Percentiles rank a stretch among this genome's conserved stretches.
phyloP scores from a whole-genome alignment of 1,284 basidiomycete species.

The Fomitiporia mediterranea region DNA sequence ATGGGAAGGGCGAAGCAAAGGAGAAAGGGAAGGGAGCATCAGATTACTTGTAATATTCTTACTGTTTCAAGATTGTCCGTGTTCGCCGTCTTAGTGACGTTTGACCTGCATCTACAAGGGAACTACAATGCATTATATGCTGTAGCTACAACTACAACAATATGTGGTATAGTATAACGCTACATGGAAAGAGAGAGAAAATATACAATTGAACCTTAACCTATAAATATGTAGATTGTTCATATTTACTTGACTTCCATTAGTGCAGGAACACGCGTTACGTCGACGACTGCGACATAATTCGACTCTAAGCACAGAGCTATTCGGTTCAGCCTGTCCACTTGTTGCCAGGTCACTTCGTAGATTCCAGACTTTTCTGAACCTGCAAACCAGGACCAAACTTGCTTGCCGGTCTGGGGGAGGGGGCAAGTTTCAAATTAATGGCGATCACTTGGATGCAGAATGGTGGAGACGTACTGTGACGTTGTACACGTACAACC shows the following conservation, averaged over 20 bases:
- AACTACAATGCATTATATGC: background rate
- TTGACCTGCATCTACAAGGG: no score
- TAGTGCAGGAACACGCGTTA: conserved; percentile 26
- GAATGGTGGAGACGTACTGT: conserved; percentile 25
- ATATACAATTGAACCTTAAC: background rate
- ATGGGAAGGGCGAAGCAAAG: no score
- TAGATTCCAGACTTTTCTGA: conserved; percentile 33
- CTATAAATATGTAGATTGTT: background rate
- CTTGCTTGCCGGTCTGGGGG: conserved; percentile 29
- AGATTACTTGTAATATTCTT: no score
- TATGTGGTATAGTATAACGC: conserved; percentile 1
- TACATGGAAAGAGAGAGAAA: no score
- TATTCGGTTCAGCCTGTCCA: conserved; percentile 31
- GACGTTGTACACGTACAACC: conserved; percentile 32
- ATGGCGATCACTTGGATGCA: background rate
- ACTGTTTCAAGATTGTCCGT: no score
- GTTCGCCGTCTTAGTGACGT: no score
- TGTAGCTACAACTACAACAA: no score
- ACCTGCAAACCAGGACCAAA: conserved; percentile 32
- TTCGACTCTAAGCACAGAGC: conserved; percentile 36
- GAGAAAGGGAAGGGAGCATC: no score
- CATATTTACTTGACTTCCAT: background rate
- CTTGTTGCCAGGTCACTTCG: conserved; percentile 35
- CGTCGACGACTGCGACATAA: conserved; percentile 33
- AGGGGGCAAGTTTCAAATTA: conserved; percentile 8